phyloP scores from a whole-genome alignment of 2,329 filamentous ascomycete species.

The Ophiostoma novo-ulmi region DNA sequence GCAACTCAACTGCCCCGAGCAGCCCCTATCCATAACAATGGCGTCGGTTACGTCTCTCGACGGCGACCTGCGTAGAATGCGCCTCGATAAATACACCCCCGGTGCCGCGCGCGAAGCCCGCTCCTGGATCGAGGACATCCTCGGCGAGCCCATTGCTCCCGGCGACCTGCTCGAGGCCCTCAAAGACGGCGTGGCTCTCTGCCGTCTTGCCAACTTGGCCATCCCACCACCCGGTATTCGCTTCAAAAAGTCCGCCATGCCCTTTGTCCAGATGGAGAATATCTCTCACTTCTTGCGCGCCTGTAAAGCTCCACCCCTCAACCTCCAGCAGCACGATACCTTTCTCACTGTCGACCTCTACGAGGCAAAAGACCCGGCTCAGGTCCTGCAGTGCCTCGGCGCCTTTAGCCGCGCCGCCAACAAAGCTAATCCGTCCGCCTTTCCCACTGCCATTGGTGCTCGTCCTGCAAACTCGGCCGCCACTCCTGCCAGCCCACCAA shows the following conservation, averaged over 20 bases:
- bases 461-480: slow-evolving; percentile 35
- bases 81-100: slow-evolving; percentile 88
- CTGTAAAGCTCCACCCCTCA: slow-evolving; percentile 78
- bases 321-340: slow-evolving; percentile 85
- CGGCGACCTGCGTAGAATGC: slow-evolving; percentile 89
- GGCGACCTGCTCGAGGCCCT: slow-evolving; percentile 78
- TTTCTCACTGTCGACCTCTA: slow-evolving; percentile 97
- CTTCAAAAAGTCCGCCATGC: slow-evolving; percentile 90
- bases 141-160: slow-evolving; percentile 67
- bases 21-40: slow-evolving; percentile 18
- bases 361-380: slow-evolving; percentile 90
- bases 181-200: slow-evolving; percentile 87
- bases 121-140: slow-evolving; percentile 75
- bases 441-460: slow-evolving; percentile 71
- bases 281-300: slow-evolving; percentile 92
- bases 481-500: neutral
- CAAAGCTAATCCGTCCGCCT: slow-evolving; percentile 63
- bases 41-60: slow-evolving; percentile 90
- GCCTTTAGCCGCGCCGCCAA: slow-evolving; percentile 88
- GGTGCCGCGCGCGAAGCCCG: slow-evolving; percentile 80
- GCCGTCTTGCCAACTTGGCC: slow-evolving; percentile 82
- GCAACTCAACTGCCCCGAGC: neutral
- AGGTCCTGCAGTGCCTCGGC: slow-evolving; percentile 86
- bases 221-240: slow-evolving; percentile 72
- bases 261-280: slow-evolving; percentile 99